Base-by-base conservation (phyloP, 495 filamentous ascomycete species). In the Xylaria castorea region DNA sequence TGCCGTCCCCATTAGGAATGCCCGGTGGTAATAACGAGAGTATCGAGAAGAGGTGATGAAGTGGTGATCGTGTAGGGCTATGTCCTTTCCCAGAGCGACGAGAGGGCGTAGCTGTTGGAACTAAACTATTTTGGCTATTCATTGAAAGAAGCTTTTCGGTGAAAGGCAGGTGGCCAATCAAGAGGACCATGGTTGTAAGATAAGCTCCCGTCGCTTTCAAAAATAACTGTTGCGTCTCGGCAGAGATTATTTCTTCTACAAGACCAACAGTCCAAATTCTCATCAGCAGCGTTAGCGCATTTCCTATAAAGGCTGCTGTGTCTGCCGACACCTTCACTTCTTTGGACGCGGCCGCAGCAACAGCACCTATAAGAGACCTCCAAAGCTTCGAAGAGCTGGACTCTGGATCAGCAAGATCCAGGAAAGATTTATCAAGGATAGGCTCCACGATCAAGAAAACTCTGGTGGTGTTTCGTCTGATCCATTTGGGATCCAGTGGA, bases 281-380 rank as follows among this genome's bases (percentile, higher is more conserved):
- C 66, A 90, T 87, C 12, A 97, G 79, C 27, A 92, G 74, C 36
- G 87, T 87, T 67, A 96, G 84, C 30, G 94, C 83, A 62, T 90
- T 86, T 14, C 93, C 90, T 60, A 97, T 86, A 55, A 94, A 93
- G 63, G 90, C 86, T 82, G 92, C 93, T 6, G 92, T 91, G 69
- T 98, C 94, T 30, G 87, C 87, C 0, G 93, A 93, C 16, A 95
- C 92, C 74, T 94, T 97, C 68, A 99, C 91, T 78, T 99, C 96
- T 81, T 97, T 96, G 55, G 87, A 91, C 7, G 92, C 92, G 0
- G 96, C 95, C 65, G 91, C 87, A 5, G 91, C 90, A 40, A 98
- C 80, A 8, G 93, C 89, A 16, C 82, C 87, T 20, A 91, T 87
- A 36, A 97, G 88, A 60, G 82, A 85, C 14, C 81, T 79, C 95